Evolutionary conservation across 148 eudicot species (phyloP).

Genomic region (Vaccinium myrtillus): DNA sequence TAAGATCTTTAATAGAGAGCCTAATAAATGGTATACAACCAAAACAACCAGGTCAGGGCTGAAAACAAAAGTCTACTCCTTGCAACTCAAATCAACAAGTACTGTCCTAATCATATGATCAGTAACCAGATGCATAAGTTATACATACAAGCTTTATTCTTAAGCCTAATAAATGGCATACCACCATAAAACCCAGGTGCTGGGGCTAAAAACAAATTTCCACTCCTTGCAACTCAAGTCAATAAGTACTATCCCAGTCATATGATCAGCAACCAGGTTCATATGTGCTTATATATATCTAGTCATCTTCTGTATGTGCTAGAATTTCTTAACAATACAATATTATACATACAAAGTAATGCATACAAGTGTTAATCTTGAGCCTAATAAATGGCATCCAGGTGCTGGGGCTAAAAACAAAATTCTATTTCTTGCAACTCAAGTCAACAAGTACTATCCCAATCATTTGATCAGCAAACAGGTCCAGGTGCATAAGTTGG

Average conservation of each 20-base stretch:
- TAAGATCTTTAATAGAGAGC: neutral
- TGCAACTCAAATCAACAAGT: slow-evolving; percentile 9
- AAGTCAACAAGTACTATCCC: slow-evolving; percentile 3
- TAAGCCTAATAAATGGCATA: no score
- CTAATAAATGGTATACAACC: neutral
- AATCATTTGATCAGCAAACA: neutral
- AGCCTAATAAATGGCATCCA: neutral
- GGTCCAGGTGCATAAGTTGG: neutral
- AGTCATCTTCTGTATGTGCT: neutral
- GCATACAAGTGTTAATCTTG: neutral
- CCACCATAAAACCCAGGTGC: no score
- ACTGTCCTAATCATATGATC: neutral
- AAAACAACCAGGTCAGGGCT: neutral
- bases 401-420: no score
- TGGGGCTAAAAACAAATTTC: no score
- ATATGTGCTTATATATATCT: neutral
- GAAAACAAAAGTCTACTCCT: neutral
- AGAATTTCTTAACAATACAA: neutral
- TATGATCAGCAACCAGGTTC: no score
- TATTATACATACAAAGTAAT: neutral
- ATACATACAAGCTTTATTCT: no score
- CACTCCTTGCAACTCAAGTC: no score
- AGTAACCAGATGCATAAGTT: neutral
- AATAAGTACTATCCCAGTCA: no score
- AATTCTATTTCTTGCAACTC: slow-evolving; percentile 1